Percentiles rank a stretch among this genome's conserved stretches.
Evolutionary conservation across 306 rosid genomes (phyloP).

Genomic region (Abrus pulchellus): DNA sequence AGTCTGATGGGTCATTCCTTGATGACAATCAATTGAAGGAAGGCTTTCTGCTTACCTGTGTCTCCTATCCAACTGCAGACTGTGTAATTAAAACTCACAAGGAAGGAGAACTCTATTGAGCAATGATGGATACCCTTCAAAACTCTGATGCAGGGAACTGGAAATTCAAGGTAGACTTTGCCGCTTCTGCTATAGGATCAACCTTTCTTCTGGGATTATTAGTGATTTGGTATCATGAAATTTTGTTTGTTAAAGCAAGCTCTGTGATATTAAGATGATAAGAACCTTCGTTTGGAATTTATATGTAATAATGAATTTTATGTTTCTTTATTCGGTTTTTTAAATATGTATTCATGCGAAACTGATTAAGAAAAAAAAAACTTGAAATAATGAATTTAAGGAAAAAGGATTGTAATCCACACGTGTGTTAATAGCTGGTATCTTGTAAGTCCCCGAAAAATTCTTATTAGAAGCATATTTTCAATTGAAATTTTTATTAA

Average conservation of each 20-base stretch:
- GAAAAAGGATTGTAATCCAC: too few relatives aligned
- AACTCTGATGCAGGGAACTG: slow-evolving; percentile 10
- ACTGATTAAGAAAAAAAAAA: neutral
- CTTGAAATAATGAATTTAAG: neutral
- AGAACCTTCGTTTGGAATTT: slow-evolving; percentile 26
- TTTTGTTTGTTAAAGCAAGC: slow-evolving; percentile 44
- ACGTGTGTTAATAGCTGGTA: too few relatives aligned
- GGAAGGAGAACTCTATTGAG: slow-evolving; percentile 77
- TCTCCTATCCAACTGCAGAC: slow-evolving; percentile 78
- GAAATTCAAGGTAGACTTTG: slow-evolving; percentile 33
- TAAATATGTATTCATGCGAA: neutral
- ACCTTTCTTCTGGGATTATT: slow-evolving; percentile 29
- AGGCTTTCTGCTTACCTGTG: slow-evolving; percentile 73
- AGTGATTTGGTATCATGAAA: slow-evolving; percentile 36
- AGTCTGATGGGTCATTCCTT: slow-evolving; percentile 82
- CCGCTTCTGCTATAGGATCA: slow-evolving; percentile 38
- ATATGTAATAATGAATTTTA: neutral
- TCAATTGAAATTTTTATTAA: too few relatives aligned
- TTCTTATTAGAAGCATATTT: too few relatives aligned
- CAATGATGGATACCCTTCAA: neutral
- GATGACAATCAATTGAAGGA: slow-evolving; percentile 70
- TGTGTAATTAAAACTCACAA: slow-evolving; percentile 83
- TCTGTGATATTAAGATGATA: slow-evolving; percentile 27
- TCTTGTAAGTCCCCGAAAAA: too few relatives aligned
- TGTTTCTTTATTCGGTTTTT: neutral